Evolutionary conservation across 1,284 basidiomycete species (phyloP), one percentile per base, ranked within the genome.

Genomic region (Cystobasidium slooffiae): DNA sequence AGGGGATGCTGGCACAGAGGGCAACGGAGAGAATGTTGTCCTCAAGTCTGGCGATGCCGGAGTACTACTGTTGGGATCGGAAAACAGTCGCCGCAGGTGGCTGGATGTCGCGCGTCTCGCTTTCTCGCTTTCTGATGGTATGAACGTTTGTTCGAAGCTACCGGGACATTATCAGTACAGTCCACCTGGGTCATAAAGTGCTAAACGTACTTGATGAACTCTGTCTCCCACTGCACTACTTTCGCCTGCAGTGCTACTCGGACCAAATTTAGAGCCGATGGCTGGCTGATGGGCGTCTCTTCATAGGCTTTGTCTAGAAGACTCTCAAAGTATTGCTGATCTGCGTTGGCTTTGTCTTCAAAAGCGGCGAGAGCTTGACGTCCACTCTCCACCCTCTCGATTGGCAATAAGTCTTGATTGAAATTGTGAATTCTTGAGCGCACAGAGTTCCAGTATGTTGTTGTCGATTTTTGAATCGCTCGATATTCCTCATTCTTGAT

Each of bases 211-310:
- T 86, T 79, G 52, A 81, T 90, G 80, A 94, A 93, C 79, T 93
- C 91, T 74, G 88, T 87, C 81, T 97, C 94, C 93, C 95, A 98
- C 53, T 91, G 91, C n/a, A 97, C 93, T 66, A 97, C 94, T 82
- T 91, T 92, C 80, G 97, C 93, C 83, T 97, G 95, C 53, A 95
- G 86, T 73, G 89, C 89, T 3, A 92, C 89, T 61, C 94, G 88
- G 7, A 96, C 92, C 74, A 89, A 88, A 78, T 96, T 98, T 74
- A 98, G 86, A 22, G 51, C 59, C 90, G 91, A 51, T 97, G 86
- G 0, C 94, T 95, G 80, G 97, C 93, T 18, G 88, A 92, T 61
- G 90, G 87, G 82, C 0, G 93, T 90, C 75, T 92, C 88, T 78
- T 87, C 88, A 83, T 97, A 97, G 10, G 92, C 87, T 69, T 87